Conservation (phyloP, 192 early-diverging fungal genomes). For the Rhizophagus clarus region DNA sequence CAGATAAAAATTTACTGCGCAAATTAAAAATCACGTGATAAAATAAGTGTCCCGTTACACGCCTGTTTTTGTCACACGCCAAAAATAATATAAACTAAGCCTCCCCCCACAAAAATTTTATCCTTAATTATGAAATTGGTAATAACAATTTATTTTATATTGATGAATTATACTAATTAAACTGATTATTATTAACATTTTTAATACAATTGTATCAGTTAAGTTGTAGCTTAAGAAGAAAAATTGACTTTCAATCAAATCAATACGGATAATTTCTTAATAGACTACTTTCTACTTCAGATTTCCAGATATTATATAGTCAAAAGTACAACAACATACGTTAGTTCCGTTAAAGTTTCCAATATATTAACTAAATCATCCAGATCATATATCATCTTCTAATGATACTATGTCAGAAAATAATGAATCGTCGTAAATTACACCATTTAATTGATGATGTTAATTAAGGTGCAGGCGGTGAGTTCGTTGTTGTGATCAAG, state of each 20-base stretch:
- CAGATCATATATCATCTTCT: too few relatives aligned
- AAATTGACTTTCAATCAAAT: too few relatives aligned
- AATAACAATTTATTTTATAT: too few relatives aligned
- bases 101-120: too few relatives aligned
- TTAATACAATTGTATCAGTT: neutral
- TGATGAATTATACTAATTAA: neutral
- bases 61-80: too few relatives aligned
- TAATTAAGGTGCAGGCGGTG: neutral
- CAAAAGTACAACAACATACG: neutral
- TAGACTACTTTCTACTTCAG: slow-evolving; percentile 28
- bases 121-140: too few relatives aligned
- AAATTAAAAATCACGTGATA: too few relatives aligned
- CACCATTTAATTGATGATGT: neutral
- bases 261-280: slow-evolving; percentile 44
- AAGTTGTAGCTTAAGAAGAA: too few relatives aligned
- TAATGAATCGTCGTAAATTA: slow-evolving; percentile 18
- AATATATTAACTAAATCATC: neutral
- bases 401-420: neutral
- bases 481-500: slow-evolving; percentile 18
- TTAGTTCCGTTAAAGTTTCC: slow-evolving; percentile 4
- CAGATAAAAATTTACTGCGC: too few relatives aligned
- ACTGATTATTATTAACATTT: neutral
- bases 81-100: too few relatives aligned
- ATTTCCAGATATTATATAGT: neutral
- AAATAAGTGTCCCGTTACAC: too few relatives aligned